phyloP scores from a whole-genome alignment of 2,329 filamentous ascomycete species.

The Claviceps digitariae region DNA sequence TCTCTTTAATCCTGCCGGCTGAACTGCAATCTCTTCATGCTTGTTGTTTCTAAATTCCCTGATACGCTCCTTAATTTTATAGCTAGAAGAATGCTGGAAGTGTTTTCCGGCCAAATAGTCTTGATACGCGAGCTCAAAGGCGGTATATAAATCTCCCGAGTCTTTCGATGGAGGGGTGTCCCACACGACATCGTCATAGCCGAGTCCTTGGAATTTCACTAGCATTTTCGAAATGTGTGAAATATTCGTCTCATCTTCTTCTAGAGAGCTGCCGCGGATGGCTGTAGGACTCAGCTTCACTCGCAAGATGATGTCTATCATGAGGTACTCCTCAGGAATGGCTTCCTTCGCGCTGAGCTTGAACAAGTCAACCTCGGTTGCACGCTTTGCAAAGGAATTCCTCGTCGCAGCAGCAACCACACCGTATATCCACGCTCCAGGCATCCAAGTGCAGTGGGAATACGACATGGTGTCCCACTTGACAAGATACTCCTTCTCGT shows the following conservation, averaged over 20 bases:
- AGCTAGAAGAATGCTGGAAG: conserved; percentile 41
- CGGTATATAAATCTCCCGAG: conserved; percentile 53
- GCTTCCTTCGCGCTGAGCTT: conserved; percentile 64
- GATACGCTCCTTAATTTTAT: conserved; percentile 53
- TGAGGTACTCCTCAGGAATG: conserved; percentile 73
- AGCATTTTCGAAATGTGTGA: conserved; percentile 58
- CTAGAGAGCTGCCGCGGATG: conserved; percentile 42
- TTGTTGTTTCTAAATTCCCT: conserved; percentile 49
- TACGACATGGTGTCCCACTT: conserved; percentile 80
- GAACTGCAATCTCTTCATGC: conserved; percentile 56
- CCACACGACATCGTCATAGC: conserved; percentile 87
- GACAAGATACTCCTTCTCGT: conserved; percentile 81
- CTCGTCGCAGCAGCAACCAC: conserved; percentile 51
- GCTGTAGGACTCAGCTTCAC: conserved; percentile 42
- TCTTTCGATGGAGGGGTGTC: conserved; percentile 61
- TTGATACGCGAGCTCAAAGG: conserved; percentile 72
- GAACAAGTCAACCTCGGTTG: conserved; percentile 40
- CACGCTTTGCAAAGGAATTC: conserved; percentile 60
- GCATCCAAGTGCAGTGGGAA: conserved; percentile 72
- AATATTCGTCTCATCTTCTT: conserved; percentile 58
- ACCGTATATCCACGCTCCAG: conserved; percentile 79
- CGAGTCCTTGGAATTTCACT: conserved; percentile 86
- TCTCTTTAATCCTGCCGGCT: conserved; percentile 60
- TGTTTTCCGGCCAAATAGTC: conserved; percentile 75
- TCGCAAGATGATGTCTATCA: conserved; percentile 79